Conservation (phyloP, 2,329 filamentous ascomycete species). For the Cladobotryum mycophilum region DNA sequence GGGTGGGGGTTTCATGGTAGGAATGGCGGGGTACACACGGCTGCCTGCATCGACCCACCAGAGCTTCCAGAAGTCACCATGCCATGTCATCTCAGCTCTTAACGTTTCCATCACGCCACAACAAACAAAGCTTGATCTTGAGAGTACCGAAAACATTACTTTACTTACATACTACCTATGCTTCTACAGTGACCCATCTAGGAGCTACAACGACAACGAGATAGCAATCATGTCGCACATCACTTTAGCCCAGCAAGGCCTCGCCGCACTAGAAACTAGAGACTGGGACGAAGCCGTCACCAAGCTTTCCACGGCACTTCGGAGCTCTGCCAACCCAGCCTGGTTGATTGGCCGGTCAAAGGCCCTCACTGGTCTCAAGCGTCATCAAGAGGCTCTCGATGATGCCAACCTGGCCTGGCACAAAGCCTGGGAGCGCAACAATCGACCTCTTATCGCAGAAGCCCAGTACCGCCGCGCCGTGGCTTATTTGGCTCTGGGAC, state of each 20-base stretch:
- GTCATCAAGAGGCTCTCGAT: constrained; percentile 57
- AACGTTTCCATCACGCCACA: too few species aligned
- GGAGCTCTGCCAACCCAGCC: constrained; percentile 58
- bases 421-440: constrained; percentile 59
- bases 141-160: too few species aligned
- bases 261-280: constrained; percentile 55
- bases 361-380: constrained; percentile 61
- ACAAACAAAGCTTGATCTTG: too few species aligned
- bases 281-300: constrained; percentile 63
- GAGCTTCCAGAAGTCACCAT: constrained; percentile 26
- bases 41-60: constrained; percentile 18
- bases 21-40: not conserved
- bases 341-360: constrained; percentile 82
- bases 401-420: constrained; percentile 64
- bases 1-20: not conserved
- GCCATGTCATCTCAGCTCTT: not conserved
- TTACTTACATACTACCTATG: too few species aligned
- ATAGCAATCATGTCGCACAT: constrained; percentile 45
- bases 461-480: constrained; percentile 77
- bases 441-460: constrained; percentile 69
- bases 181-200: too few species aligned
- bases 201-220: not conserved
- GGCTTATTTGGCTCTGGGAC: constrained; percentile 61
- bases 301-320: constrained; percentile 62
- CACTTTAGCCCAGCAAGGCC: constrained; percentile 51